Evolutionary conservation across 2,329 filamentous ascomycete genomes (phyloP).

Genomic region (Calonectria montana): DNA sequence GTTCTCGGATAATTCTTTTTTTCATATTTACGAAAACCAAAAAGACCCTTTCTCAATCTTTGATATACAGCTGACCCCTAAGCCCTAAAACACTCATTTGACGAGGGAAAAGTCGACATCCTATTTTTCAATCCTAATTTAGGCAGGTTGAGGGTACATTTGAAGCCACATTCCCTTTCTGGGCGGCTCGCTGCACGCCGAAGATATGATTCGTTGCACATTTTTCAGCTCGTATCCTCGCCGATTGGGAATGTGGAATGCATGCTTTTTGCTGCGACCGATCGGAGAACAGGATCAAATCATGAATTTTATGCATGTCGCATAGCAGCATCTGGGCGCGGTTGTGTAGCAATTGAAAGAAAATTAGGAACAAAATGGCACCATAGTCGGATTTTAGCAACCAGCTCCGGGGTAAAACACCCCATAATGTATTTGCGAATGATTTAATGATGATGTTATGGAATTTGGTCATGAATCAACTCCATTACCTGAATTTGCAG

Average conservation of each 20-base stretch:
- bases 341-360: neutral
- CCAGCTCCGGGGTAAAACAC: no score
- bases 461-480: neutral
- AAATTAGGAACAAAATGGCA: neutral
- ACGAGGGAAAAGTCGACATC: neutral
- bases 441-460: neutral
- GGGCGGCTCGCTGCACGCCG: neutral
- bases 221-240: neutral
- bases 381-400: neutral
- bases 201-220: neutral
- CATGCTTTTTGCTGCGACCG: neutral
- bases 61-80: neutral
- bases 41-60: no score
- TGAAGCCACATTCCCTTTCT: neutral
- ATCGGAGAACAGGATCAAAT: neutral
- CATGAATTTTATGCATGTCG: neutral
- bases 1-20: neutral
- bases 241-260: neutral
- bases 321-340: neutral
- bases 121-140: neutral
- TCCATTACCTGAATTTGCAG: neutral
- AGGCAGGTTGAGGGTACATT: neutral
- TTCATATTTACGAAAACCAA: no score
- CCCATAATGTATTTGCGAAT: neutral
- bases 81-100: no score